Evolutionary conservation across 179 eudicot genomes (phyloP), one percentile per base, ranked within the genome.

Genomic region (Silene noctiflora): DNA sequence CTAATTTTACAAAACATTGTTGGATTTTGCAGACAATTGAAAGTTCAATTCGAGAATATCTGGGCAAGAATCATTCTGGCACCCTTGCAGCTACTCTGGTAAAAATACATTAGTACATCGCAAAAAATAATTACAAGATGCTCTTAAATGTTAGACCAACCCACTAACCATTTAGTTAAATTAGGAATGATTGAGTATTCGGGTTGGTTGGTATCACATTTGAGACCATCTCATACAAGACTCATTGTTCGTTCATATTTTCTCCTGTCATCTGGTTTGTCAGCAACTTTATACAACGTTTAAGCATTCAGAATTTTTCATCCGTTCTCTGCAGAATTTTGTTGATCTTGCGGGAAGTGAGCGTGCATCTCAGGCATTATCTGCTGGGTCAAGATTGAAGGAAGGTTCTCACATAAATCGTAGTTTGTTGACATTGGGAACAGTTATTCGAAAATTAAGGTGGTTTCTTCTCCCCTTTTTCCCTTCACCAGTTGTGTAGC

Each of bases 331-430:
- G 56, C 75, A 84, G 86, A 84, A 84, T 70, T 81, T 86, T 80
- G 83, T 86, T 77, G 88, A 86, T 72, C 88, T 86, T 76, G 88
- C 88, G 25, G 88, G 88, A 71, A 86, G 88, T 67, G 88, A 86
- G 75, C 86, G 88, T 79, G 88, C 88, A 75, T 86, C 88, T 55
- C 88, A 86, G 79, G 82, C 88, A 22, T 73, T 83, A 73, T 81
- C 88, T 22, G 88, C 85, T 77, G 86, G 88, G 20, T 83, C 88
- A 75, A 79, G 88, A 74, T 76, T 86, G 73, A 86, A 86, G 80
- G 88, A 86, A 86, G 88, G 88, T 16, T 86, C 86, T 44, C 88
- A 86, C 75, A 86, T 86, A 71, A 86, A 86, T 55, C 85, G 88
- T 72, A 86, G 88, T 84, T 81, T 86, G 76, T 73, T 86, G 8